Evolutionary conservation across 1,139 yeast genomes (phyloP).

Genomic region (Blastobotrys arbuscula): DNA sequence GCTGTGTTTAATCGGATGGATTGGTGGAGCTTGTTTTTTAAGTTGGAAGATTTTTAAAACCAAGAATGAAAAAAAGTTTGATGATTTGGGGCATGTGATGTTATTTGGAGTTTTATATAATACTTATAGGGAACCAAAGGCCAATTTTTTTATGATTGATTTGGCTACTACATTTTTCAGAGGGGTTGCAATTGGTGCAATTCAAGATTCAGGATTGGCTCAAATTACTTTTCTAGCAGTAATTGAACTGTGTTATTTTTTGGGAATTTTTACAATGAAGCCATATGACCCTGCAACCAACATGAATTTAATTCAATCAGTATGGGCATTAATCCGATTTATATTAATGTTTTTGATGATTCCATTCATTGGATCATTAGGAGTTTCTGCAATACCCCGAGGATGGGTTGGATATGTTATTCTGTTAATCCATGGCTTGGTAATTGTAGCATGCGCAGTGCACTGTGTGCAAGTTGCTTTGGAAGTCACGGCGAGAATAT

Average conservation of each 20-base stretch:
- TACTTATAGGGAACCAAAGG: conserved; percentile 22
- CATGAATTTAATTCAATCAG: conserved; percentile 28
- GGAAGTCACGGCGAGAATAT: conserved; percentile 28
- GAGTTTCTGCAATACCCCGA: conserved; percentile 20
- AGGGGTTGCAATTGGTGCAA: conserved; percentile 33
- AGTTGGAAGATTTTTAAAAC: conserved; percentile 19
- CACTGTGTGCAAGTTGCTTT: conserved; percentile 30
- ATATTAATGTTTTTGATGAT: conserved; percentile 27
- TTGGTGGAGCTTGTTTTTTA: conserved; percentile 22
- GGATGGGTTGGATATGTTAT: conserved; percentile 36
- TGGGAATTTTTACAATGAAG: conserved; percentile 22
- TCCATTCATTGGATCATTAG: conserved; percentile 28
- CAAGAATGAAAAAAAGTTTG: conserved; percentile 22
- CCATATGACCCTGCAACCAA: conserved; percentile 32
- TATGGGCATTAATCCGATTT: conserved; percentile 26
- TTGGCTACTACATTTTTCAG: conserved; percentile 26
- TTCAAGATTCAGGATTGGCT: conserved; percentile 35
- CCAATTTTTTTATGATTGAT: conserved; percentile 24
- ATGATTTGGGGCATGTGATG: conserved; percentile 28
- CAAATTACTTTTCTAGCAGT: conserved; percentile 32
- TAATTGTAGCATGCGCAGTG: conserved; percentile 28
- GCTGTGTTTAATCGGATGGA: conserved; percentile 27
- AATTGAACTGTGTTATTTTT: conserved; percentile 27
- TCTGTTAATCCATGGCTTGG: conserved; percentile 30
- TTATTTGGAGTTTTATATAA: conserved; percentile 32